These are phyloP conservation scores for Emergomyces africanus DNA, from an alignment of 2,329 filamentous ascomycete species.

Conservation along the genomic window DNA sequence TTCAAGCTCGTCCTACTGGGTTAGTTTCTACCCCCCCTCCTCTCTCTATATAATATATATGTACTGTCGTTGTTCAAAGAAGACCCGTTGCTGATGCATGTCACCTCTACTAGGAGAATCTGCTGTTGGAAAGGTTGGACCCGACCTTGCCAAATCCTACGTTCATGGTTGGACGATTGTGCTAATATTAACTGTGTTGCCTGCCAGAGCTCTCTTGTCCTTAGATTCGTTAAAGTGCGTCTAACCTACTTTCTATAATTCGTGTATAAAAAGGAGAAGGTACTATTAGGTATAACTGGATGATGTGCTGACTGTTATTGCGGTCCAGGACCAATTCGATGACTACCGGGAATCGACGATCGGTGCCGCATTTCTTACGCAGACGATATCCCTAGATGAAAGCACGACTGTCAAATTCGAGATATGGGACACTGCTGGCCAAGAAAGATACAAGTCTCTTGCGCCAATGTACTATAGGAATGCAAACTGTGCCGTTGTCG, in stretches of 20 bases:
- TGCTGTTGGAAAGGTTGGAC: constrained; percentile 83
- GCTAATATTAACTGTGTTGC: constrained; percentile 16
- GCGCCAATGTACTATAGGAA: constrained; percentile 99
- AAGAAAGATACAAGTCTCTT: constrained; percentile 97
- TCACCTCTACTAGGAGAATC: constrained; percentile 62
- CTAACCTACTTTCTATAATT: not conserved
- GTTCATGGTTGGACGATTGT: not conserved
- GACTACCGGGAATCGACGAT: constrained; percentile 96
- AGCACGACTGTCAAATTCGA: constrained; percentile 99
- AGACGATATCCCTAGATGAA: constrained; percentile 96
- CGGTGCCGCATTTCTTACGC: constrained; percentile 95
- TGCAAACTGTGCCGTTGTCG: constrained; percentile 96
- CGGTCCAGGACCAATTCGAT: constrained; percentile 86
- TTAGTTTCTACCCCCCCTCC: constrained; percentile 35
- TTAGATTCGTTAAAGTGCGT: constrained; percentile 92
- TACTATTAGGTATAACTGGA: not conserved
- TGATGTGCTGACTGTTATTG: not conserved
- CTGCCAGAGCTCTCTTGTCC: constrained; percentile 79
- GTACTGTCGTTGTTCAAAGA: constrained; percentile 25
- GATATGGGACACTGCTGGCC: constrained; percentile 98
- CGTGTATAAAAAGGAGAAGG: not conserved
- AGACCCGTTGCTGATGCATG: not conserved
- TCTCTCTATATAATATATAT: no score
- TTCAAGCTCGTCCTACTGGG: constrained; percentile 97
- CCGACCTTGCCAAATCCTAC: not conserved